Percentiles rank a stretch among this genome's conserved stretches.
phyloP scores from a whole-genome alignment of 495 filamentous ascomycete species.

The Penicillium steckii region DNA sequence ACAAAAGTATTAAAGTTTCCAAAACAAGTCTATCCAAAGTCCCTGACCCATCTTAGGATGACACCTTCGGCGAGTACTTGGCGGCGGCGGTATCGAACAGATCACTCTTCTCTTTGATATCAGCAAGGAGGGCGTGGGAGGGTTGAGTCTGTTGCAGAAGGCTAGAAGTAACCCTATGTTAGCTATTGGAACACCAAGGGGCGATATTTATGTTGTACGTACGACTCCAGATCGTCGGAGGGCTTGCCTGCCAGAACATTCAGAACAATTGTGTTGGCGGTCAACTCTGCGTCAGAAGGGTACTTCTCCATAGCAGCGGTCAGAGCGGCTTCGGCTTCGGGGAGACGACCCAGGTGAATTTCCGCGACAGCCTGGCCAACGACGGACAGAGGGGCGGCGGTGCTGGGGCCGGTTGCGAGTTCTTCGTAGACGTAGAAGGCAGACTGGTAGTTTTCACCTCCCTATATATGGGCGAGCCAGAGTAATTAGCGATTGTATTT shows the following conservation, averaged over 20 bases:
- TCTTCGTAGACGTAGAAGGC: conserved; percentile 99
- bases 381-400: conserved; percentile 60
- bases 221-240: conserved; percentile 57
- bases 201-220: conserved; percentile 24
- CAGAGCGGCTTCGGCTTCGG: conserved; percentile 86
- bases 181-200: too few species aligned
- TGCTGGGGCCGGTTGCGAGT: conserved; percentile 79
- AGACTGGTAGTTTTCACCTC: conserved; percentile 93
- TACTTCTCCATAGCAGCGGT: conserved; percentile 76
- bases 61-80: conserved; percentile 74
- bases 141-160: conserved; percentile 56
- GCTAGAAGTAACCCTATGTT: conserved; percentile 35
- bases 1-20: conserved; percentile 7
- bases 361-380: conserved; percentile 90
- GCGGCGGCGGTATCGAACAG: conserved; percentile 76
- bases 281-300: conserved; percentile 64
- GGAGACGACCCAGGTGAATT: conserved; percentile 82
- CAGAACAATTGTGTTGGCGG: conserved; percentile 81
- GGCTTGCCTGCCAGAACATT: conserved; percentile 73
- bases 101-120: conserved; percentile 72
- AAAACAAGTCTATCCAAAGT: not conserved
- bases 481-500: not conserved
- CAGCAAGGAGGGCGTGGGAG: conserved; percentile 63
- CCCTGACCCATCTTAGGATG: conserved; percentile 41
- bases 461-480: conserved; percentile 46